Conservation (phyloP, 495 filamentous ascomycete species). For the Penicillium mononematosum region DNA sequence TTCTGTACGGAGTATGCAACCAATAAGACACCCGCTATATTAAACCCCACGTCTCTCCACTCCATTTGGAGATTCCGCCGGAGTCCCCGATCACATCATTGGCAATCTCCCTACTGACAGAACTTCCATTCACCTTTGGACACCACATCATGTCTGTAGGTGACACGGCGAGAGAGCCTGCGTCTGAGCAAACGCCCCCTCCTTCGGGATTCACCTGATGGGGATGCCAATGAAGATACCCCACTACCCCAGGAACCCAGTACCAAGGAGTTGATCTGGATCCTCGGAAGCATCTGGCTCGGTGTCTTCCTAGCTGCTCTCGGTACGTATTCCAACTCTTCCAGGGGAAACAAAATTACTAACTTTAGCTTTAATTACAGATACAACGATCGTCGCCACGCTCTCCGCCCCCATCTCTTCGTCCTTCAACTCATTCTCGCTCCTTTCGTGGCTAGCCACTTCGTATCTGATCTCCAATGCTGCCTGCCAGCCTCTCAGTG, state of each 20-base stretch:
- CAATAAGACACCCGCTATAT: not conserved
- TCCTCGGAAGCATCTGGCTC: slow-evolving; percentile 59
- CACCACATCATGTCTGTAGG: slow-evolving; percentile 22
- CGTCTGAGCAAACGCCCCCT: slow-evolving; percentile 46
- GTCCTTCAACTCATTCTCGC: slow-evolving; percentile 77
- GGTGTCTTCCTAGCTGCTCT: slow-evolving; percentile 83
- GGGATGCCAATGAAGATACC: slow-evolving; percentile 21
- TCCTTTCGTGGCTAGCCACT: slow-evolving; percentile 87
- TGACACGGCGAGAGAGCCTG: slow-evolving; percentile 17
- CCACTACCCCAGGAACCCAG: slow-evolving; percentile 39
- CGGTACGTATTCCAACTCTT: slow-evolving; percentile 34
- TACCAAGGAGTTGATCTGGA: slow-evolving; percentile 43
- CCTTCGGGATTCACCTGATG: slow-evolving; percentile 28
- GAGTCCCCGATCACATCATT: slow-evolving; percentile 12
- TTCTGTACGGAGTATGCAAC: not conserved
- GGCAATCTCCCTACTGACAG: not conserved
- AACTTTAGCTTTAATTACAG: slow-evolving; percentile 31
- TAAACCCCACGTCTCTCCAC: not conserved
- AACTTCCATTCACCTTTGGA: not conserved
- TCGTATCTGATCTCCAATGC: slow-evolving; percentile 91
- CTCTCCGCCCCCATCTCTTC: slow-evolving; percentile 81
- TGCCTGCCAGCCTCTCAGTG: slow-evolving; percentile 80
- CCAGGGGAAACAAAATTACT: not conserved
- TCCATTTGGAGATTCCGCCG: not conserved
- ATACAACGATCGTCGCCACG: slow-evolving; percentile 82